These are phyloP conservation scores for Candida taoyuanica DNA, from an alignment of 805 yeast species.

Conservation along the genomic window DNA sequence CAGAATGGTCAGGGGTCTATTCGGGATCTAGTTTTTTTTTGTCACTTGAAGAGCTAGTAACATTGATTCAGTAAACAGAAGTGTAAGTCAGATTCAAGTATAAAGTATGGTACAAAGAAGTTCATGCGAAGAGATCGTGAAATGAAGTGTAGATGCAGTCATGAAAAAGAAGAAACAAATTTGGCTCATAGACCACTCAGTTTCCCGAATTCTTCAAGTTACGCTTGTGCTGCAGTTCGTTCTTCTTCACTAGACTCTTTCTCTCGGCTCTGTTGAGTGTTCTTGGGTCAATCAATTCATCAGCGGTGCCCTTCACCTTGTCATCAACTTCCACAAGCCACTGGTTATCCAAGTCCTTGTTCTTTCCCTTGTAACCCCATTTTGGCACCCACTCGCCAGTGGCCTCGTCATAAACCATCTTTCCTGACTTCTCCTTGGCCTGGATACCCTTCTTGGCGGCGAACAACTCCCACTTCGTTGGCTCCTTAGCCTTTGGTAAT, in stretches of 20 bases:
- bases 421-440: conserved; percentile 85
- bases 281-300: conserved; percentile 84
- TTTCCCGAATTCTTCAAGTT: conserved; percentile 46
- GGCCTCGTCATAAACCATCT: conserved; percentile 84
- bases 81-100: no score
- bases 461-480: conserved; percentile 94
- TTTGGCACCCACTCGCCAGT: conserved; percentile 94
- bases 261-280: conserved; percentile 75
- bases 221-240: conserved; percentile 77
- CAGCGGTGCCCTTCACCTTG: conserved; percentile 49
- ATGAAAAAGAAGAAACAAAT: neutral
- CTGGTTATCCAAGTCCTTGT: conserved; percentile 80
- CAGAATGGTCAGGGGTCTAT: conserved; percentile 20
- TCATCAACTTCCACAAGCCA: conserved; percentile 96
- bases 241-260: conserved; percentile 79
- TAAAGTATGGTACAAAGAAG: no score
- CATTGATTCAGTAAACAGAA: no score
- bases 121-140: neutral
- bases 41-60: no score
- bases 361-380: conserved; percentile 96
- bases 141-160: neutral
- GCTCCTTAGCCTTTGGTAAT: conserved; percentile 86
- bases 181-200: neutral
- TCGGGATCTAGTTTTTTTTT: conserved; percentile 19
- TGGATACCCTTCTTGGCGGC: conserved; percentile 94